A percentile compares a stretch with the other conserved stretches of the same genome.
Evolutionary conservation across 78 protist species (phyloP).

Genomic region (Dictyostelium intermedium): DNA sequence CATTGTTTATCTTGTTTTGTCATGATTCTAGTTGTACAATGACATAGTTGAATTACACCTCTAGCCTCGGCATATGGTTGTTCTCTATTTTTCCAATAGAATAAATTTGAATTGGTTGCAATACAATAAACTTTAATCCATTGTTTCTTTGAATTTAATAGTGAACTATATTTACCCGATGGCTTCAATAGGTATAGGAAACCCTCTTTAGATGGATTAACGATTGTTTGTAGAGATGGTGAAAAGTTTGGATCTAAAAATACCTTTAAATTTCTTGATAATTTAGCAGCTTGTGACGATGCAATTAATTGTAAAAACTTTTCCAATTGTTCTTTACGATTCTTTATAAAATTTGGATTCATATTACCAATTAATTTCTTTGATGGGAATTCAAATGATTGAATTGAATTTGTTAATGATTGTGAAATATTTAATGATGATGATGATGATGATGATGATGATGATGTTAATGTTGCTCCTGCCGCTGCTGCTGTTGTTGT

Average conservation of each 20-base stretch:
- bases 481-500: too few species aligned
- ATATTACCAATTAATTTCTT: constrained; percentile 69
- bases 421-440: not conserved
- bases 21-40: not conserved
- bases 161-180: not conserved
- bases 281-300: constrained; percentile 19
- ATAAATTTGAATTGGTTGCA: constrained; percentile 35
- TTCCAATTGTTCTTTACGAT: constrained; percentile 32
- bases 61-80: constrained; percentile 48
- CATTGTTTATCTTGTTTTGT: constrained; percentile 26
- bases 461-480: too few species aligned
- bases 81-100: constrained; percentile 55
- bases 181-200: constrained; percentile 14
- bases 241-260: constrained; percentile 63
- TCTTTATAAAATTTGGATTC: constrained; percentile 52
- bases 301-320: constrained; percentile 9
- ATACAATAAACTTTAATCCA: constrained; percentile 60
- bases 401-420: not conserved
- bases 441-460: not conserved
- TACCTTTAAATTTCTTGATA: constrained; percentile 49
- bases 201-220: constrained; percentile 46
- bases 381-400: constrained; percentile 60
- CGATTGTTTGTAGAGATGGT: constrained; percentile 29
- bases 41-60: constrained; percentile 43
- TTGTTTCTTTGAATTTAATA: not conserved